Base-by-base conservation (phyloP, 1,284 basidiomycete species). In the Garcileccinum viscosum region DNA sequence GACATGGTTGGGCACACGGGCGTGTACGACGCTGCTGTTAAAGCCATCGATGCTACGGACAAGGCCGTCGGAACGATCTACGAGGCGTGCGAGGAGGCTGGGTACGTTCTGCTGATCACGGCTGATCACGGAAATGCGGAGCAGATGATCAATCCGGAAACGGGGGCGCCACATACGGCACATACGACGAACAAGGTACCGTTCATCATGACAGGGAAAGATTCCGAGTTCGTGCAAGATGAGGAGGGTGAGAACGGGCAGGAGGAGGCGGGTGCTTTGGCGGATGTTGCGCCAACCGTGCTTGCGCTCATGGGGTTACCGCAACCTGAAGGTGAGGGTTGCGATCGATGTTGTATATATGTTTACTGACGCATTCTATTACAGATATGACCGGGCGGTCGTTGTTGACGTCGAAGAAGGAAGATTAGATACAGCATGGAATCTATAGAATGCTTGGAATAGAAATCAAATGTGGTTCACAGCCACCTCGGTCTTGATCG, bases 1-100 rank as follows among this genome's bases (percentile, higher is more conserved):
- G 95, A 97, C 79, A 97, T 97, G 95, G 95, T 95, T 62, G 95
- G 95, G 44, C 95, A 97, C 82, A 97, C 95, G 1, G 95, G 95
- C 73, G 84, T 92, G 24, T 96, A 89, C 81, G 94, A 96, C 2
- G 95, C 95, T 0, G 95, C 95, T 2, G 93, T 96, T 56, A 84
- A 92, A 74, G 95, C 95, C 11, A 94, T 97, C 80, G 84, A 87
- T 2, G 88, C 90, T 27, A 96, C 95, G 2, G 95, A 97, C 81
- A 87, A 87, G 71, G 95, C 95, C 4, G 95, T 97, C 66, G 92
- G 90, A 69, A 94, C 92, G 15, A 88, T 96, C 70, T 94, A 93
- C 83, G 88, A 93, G 68, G 95, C 95, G 4, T 95, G 93, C 76
- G 83, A 95, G 77, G 87, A 93, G 76, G 90, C 93, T 17, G 95